Evolutionary conservation across 352 stramenopile species (phyloP).

Genomic region (Vaucheria bursata): DNA sequence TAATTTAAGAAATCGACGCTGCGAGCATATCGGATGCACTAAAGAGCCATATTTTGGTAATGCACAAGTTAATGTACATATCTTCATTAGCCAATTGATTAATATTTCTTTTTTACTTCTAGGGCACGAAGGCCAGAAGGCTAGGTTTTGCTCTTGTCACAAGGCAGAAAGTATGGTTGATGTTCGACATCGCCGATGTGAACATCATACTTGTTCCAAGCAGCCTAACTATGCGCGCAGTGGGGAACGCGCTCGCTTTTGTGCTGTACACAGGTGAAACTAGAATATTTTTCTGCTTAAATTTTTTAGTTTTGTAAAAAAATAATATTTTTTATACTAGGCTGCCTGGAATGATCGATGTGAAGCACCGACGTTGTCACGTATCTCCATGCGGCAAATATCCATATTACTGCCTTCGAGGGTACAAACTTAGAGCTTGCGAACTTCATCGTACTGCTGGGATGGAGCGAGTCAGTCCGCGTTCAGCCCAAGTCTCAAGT

Average conservation of each 20-base stretch:
- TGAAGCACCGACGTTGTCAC: neutral
- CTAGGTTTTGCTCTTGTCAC: slow-evolving; percentile 34
- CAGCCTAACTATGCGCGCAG: slow-evolving; percentile 20
- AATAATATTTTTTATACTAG: too few species aligned
- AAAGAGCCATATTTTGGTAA: slow-evolving; percentile 22
- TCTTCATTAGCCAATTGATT: too few species aligned
- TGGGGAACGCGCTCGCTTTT: slow-evolving; percentile 15
- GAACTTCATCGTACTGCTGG: neutral
- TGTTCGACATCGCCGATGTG: slow-evolving; percentile 25
- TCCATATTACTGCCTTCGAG: neutral
- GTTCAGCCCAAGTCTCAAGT: too few species aligned
- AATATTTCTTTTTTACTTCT: too few species aligned
- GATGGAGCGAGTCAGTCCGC: neutral
- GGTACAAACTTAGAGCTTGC: neutral
- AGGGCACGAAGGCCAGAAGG: slow-evolving; percentile 10
- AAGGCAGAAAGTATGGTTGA: slow-evolving; percentile 25
- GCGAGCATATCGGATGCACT: slow-evolving; percentile 6
- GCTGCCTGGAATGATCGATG: neutral
- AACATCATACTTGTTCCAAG: slow-evolving; percentile 11
- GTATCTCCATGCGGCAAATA: neutral
- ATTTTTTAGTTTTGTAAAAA: too few species aligned
- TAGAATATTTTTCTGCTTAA: too few species aligned
- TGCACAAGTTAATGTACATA: too few species aligned
- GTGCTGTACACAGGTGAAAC: slow-evolving; percentile 10
- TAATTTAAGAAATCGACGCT: slow-evolving; percentile 8